Conservation (phyloP, 768 basidiomycete genomes). For the Russula sp. region DNA sequence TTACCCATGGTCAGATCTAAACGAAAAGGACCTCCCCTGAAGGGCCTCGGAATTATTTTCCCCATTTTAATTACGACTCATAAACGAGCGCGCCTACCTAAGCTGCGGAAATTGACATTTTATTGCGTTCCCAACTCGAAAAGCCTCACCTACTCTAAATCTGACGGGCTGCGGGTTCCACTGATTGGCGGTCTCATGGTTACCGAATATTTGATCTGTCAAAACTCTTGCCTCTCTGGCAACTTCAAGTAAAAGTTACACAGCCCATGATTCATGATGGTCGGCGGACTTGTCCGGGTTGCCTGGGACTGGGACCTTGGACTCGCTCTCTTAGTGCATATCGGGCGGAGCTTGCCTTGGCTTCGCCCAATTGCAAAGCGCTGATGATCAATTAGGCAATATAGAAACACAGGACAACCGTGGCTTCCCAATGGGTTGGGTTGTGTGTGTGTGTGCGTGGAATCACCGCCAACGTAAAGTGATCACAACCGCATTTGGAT, state of each 20-base stretch:
- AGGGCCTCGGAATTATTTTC: neutral
- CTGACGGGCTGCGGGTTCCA: neutral
- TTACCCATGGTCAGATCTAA: too few species aligned
- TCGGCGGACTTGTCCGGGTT: too few species aligned
- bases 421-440: neutral
- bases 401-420: too few species aligned
- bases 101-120: neutral
- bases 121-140: too few species aligned
- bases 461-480: neutral
- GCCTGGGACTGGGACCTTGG: too few species aligned
- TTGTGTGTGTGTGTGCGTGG: neutral
- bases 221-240: neutral
- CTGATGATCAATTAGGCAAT: too few species aligned
- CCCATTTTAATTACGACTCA: neutral
- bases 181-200: constrained; percentile 20
- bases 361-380: neutral
- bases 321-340: too few species aligned
- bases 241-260: too few species aligned
- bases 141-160: too few species aligned
- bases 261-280: too few species aligned
- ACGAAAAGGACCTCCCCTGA: too few species aligned
- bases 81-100: neutral
- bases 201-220: constrained; percentile 2
- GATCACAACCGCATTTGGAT: neutral
- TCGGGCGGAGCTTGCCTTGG: too few species aligned